Conservation (phyloP, 2,329 filamentous ascomycete species). For the Dothidotthia symphoricarpi region DNA sequence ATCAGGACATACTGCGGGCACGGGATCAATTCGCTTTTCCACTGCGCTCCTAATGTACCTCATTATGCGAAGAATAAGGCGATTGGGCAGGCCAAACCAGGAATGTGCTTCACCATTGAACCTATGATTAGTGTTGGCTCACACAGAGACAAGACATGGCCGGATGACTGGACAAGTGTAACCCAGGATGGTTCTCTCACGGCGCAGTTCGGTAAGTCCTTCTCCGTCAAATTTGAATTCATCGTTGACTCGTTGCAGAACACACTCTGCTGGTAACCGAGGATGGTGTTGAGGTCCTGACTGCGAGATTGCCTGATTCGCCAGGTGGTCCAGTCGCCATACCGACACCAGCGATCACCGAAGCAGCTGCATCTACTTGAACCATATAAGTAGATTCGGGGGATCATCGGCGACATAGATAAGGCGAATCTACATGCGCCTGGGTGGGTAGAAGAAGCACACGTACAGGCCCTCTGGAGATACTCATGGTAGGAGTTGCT, state of each 20-base stretch:
- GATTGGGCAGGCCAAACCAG: slow-evolving; percentile 86
- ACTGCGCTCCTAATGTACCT: slow-evolving; percentile 88
- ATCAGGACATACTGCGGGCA: slow-evolving; percentile 97
- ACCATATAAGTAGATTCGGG: too few species aligned
- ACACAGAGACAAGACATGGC: slow-evolving; percentile 92
- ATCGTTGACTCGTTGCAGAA: slow-evolving; percentile 50
- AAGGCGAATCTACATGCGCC: too few species aligned
- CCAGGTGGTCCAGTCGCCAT: slow-evolving; percentile 71
- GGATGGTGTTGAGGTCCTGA: slow-evolving; percentile 77
- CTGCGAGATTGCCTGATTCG: slow-evolving; percentile 68
- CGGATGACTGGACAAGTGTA: slow-evolving; percentile 96
- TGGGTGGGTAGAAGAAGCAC: too few species aligned
- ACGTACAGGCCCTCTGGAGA: too few species aligned
- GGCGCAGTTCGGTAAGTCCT: slow-evolving; percentile 80
- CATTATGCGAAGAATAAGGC: slow-evolving; percentile 99
- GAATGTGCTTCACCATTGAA: slow-evolving; percentile 99
- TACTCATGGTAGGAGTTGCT: too few species aligned
- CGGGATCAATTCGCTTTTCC: slow-evolving; percentile 90
- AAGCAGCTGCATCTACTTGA: slow-evolving; percentile 13
- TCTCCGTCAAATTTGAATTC: background rate
- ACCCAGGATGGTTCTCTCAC: slow-evolving; percentile 86
- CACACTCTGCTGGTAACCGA: slow-evolving; percentile 83
- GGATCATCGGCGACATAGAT: too few species aligned
- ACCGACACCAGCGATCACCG: slow-evolving; percentile 42
- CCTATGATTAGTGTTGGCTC: slow-evolving; percentile 95